A percentile compares a stretch with the other conserved stretches of the same genome.
These are phyloP conservation scores for Fusarium tjaetaba DNA, from an alignment of 2,329 filamentous ascomycete genomes.

Conservation along the genomic window DNA sequence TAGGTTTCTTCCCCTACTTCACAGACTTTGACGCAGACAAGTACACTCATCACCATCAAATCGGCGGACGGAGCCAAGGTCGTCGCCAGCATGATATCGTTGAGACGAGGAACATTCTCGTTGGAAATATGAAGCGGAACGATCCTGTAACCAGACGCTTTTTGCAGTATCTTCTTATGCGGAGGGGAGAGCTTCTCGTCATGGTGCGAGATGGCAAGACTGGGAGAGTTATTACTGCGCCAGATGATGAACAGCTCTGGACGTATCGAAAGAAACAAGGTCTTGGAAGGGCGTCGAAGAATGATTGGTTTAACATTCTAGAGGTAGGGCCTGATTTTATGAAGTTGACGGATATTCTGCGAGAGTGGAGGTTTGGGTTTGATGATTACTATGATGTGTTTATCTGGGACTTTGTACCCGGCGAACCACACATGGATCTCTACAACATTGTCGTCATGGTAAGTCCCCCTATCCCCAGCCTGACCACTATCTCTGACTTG, in stretches of 20 bases:
- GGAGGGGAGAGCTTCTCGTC: slow-evolving; percentile 41
- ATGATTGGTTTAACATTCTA: slow-evolving; percentile 39
- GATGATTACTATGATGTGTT: slow-evolving; percentile 45
- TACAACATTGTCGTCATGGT: slow-evolving; percentile 38
- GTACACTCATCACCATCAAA: slow-evolving; percentile 27
- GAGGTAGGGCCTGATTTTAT: slow-evolving; percentile 41
- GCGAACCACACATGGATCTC: slow-evolving; percentile 10
- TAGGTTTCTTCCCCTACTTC: slow-evolving; percentile 44
- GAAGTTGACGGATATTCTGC: slow-evolving; percentile 33
- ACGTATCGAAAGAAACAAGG: slow-evolving; percentile 41
- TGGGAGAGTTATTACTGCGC: slow-evolving; percentile 44
- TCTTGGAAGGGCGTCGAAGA: slow-evolving; percentile 42
- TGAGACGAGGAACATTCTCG: slow-evolving; percentile 43
- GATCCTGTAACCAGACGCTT: slow-evolving; percentile 43
- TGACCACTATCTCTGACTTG: neutral
- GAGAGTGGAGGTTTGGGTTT: slow-evolving; percentile 44
- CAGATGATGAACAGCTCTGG: slow-evolving; percentile 39
- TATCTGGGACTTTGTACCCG: slow-evolving; percentile 44
- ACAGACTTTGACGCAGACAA: slow-evolving; percentile 38
- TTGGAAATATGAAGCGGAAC: slow-evolving; percentile 45
- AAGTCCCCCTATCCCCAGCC: neutral
- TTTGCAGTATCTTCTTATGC: slow-evolving; percentile 43
- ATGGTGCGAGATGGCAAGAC: slow-evolving; percentile 46
- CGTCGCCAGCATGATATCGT: slow-evolving; percentile 42
- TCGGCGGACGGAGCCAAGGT: slow-evolving; percentile 29